Base-by-base conservation (phyloP, 352 stramenopile genomes). In the Globisporangium spiculum region DNA sequence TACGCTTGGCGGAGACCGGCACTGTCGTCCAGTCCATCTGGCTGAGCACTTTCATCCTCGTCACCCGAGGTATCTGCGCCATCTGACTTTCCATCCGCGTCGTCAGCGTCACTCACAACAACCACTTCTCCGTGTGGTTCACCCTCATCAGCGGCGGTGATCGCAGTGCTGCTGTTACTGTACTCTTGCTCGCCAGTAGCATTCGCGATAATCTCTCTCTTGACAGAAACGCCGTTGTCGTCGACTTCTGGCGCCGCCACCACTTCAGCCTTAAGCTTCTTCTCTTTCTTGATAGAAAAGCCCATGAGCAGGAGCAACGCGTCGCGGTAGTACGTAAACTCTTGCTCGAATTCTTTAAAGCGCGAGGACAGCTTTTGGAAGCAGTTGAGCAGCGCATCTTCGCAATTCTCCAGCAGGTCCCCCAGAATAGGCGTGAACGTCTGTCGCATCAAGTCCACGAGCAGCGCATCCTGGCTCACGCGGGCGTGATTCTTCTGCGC, bases 271-370 rank as follows among this genome's bases (percentile, higher is more conserved):
- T 67, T 70, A 26, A 72, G 44, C 1, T 71, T 22, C 10, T 72
- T 56, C 8, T 50, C 18, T 16, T 52, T 59, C 27, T 64, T 65
- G 46, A 22, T 32, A 14, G 68, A 63, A 18, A 63, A 50, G 26
- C 76, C 71, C 10, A 71, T 77, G 16, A 94, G 75, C 36, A 68
- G 79, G 30, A 85, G 66, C 34, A 95, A 58, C 16, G 83, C 83
- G 50, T 78, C 80, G 16, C 75, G 80, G 41, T 95, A 95, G 69
- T 95, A 94, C 30, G 84, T 77, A 41, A 92, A 95, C 52, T 95
- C 88, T 61, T 90, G 74, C 53, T 80, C 74, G 56, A 95, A 94
- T 38, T 93, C 84, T 32, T 84, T 78, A 38, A 90, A 92, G 4
- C 88, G 86, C 18, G 72, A 55, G 1, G 81, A 80, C 32, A 95